Conservation (phyloP, 75 land plant species). For the Ceratopteris richardii region DNA sequence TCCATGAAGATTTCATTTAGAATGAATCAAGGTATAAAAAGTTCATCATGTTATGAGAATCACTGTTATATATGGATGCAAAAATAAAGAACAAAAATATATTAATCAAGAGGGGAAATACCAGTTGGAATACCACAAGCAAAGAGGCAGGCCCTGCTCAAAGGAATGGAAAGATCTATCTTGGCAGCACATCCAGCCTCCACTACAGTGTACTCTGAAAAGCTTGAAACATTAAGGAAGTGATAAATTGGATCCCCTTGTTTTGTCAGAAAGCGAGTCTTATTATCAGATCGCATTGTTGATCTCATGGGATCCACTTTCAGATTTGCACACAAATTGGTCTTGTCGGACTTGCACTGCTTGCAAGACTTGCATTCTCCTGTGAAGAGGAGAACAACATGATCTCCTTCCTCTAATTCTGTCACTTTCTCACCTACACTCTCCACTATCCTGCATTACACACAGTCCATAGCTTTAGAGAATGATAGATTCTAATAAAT, state of each 20-base stretch:
- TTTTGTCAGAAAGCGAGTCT: slow-evolving; percentile 24
- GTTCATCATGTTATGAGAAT: too few species aligned
- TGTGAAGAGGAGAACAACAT: slow-evolving; percentile 30
- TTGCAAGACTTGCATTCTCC: slow-evolving; percentile 33
- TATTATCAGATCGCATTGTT: slow-evolving; percentile 23
- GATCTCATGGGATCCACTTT: slow-evolving; percentile 11
- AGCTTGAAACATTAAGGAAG: slow-evolving; percentile 75
- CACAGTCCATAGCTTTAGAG: too few species aligned
- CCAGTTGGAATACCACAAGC: slow-evolving; percentile 80
- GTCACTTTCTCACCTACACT: slow-evolving; percentile 34
- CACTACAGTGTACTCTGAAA: slow-evolving; percentile 81
- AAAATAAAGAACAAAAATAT: not conserved
- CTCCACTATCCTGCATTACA: slow-evolving; percentile 39
- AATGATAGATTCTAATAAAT: too few species aligned
- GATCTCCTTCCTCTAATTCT: slow-evolving; percentile 29
- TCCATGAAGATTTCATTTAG: too few species aligned
- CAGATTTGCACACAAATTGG: slow-evolving; percentile 28
- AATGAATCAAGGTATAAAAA: too few species aligned
- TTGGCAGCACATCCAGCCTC: slow-evolving; percentile 63
- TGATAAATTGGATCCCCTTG: slow-evolving; percentile 40
- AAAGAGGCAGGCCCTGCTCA: slow-evolving; percentile 51
- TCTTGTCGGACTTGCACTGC: slow-evolving; percentile 31
- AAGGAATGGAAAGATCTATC: slow-evolving; percentile 42
- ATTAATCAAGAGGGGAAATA: slow-evolving; percentile 17
- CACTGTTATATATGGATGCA: too few species aligned